Base-by-base conservation (phyloP, 495 filamentous ascomycete genomes). In the Trichoderma reesei region DNA sequence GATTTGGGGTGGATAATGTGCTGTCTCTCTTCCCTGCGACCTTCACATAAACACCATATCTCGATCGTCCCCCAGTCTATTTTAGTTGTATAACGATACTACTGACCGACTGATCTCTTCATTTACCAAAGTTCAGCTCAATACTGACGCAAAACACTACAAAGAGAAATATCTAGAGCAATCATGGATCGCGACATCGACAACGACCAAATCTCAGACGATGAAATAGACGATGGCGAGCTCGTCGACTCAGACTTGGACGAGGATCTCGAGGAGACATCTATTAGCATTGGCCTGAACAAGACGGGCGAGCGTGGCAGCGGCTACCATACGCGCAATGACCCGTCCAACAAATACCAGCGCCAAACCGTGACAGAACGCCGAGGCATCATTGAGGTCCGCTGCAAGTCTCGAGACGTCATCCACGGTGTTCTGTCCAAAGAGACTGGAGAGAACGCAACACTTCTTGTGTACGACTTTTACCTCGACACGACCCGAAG, bases 281-380 rank as follows among this genome's bases (percentile, higher is more conserved):
- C 51, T 56, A 31, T 63, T 26, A 63, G 42, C 33, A 63, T 67
- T 34, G 60, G 39, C 11, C 31, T 67, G 37, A 62, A 56, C 7
- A 61, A 63, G 16, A 62, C 64, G 14, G 67, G 67, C 26, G 64
- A 68, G 38, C 41, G 54, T 9, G 64, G 67, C 39, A 65, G 65
- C 46, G 54, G 41, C 11, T 72, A 67, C 63, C 70, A 67, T 16
- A 66, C 67, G 20, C 61, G 44, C 46, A 72, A 72, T 41, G 64
- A 72, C 60, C 70, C 69, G 20, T 44, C 63, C 9, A 63, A 37
- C 3, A 66, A 64, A 42, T 64, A 60, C n/a, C 66, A 72, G 46
- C 68, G 70, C 37, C 33, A 62, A 34, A 68, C 48, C 9, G 65
- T 62, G 26, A 61, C 68, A 26, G 71, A 71, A 42, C 70, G 67